Base-by-base conservation (phyloP, 2,329 filamentous ascomycete genomes). In the Didymella sp. region DNA sequence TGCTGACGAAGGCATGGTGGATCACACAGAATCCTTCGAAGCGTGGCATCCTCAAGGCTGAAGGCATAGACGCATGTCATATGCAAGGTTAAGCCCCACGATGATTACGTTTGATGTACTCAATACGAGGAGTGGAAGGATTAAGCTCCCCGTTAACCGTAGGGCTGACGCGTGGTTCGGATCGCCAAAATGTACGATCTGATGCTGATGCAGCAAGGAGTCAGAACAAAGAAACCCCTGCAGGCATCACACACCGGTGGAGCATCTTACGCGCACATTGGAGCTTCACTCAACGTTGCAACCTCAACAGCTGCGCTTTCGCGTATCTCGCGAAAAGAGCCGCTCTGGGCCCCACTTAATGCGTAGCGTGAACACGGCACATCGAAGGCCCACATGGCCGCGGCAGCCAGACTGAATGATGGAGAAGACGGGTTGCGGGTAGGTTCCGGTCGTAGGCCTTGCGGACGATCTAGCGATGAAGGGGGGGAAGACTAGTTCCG, bases 401-500 rank as follows among this genome's bases (percentile, higher is more conserved):
- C 51, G 17, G 43, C 11, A 30, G 30, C 42, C 47, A 27, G 17
- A 15, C n/a, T 47, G 31, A 17, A 46, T n/a, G 31, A 15, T 38
- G 42, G 54, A 47, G 42, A 56, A 35, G 17, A 31, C 40, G 25
- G 37, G 31, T 21, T n/a, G 43, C 48, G 47, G 43, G 31, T 48
- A 40, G 40, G 54, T 40, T 54, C 60, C 51, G 53, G 43, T 28
- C 37, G 42, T 47, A 45, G 47, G 51, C 33, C 35, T 43, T 49
- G 19, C 17, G 19, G 17, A 40, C 30, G 19, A 31, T 42, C 38
- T 19, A 38, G 19, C 25, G n/a, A 49, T 31, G 27, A 28, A 13
- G 27, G 48, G 17, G 37, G 38, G 37, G 55, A 51, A 40, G 51
- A 24, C 42, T 35, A 51, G 30, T 64, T 61, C 61, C 58, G 61